Conservation (phyloP, 805 yeast genomes). For the Yamadazyma scolyti region DNA sequence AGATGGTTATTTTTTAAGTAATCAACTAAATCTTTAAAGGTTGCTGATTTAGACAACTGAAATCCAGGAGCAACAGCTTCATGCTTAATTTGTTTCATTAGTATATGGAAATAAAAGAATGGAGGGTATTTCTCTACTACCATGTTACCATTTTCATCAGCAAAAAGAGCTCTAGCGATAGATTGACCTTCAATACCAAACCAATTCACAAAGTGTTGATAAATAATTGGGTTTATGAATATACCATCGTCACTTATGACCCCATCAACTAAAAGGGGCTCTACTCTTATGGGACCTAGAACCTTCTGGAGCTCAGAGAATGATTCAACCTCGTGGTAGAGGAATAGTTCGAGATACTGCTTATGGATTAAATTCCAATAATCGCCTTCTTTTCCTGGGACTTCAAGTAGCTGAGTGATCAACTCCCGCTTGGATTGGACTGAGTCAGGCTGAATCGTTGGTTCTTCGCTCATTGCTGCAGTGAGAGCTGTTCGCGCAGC, state of each 20-base stretch:
- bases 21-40: slow-evolving; percentile 31
- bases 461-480: too few relatives aligned
- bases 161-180: slow-evolving; percentile 25
- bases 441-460: too few relatives aligned
- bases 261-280: slow-evolving; percentile 29
- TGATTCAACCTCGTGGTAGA: slow-evolving; percentile 25
- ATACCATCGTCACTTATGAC: slow-evolving; percentile 14
- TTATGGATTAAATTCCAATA: slow-evolving; percentile 46
- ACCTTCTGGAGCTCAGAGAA: slow-evolving; percentile 21
- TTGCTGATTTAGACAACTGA: slow-evolving; percentile 27
- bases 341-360: slow-evolving; percentile 40
- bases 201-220: slow-evolving; percentile 45
- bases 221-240: slow-evolving; percentile 41
- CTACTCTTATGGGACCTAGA: slow-evolving; percentile 48
- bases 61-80: slow-evolving; percentile 12
- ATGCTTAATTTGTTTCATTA: slow-evolving; percentile 11
- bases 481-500: too few relatives aligned
- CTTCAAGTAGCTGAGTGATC: too few relatives aligned
- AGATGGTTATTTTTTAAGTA: slow-evolving; percentile 18
- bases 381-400: slow-evolving; percentile 42
- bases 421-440: too few relatives aligned
- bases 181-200: slow-evolving; percentile 47
- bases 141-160: slow-evolving; percentile 21
- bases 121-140: slow-evolving; percentile 37
- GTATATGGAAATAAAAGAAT: slow-evolving; percentile 29